phyloP scores from a whole-genome alignment of 2,329 filamentous ascomycete genomes.

The Bertia moriformis region DNA sequence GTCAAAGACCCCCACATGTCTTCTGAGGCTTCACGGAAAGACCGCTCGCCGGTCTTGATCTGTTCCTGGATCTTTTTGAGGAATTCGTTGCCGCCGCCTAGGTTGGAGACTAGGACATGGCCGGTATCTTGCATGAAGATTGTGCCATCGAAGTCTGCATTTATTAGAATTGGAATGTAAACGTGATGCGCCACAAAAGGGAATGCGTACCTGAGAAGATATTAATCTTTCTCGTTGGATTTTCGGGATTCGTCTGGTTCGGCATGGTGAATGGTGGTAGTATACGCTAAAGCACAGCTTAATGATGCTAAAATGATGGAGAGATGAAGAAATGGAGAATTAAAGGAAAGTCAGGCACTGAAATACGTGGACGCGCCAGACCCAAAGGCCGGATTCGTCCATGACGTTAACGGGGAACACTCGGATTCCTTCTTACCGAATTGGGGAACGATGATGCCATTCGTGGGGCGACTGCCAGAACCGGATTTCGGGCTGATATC shows the following conservation, averaged over 20 bases:
- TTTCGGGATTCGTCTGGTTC: not conserved
- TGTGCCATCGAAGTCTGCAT: conserved; percentile 53
- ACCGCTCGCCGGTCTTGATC: conserved; percentile 49
- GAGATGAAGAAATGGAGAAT: too few relatives aligned
- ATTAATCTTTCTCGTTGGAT: conserved; percentile 22
- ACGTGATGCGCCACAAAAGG: conserved; percentile 1
- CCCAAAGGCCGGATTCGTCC: too few relatives aligned
- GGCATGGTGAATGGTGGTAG: too few relatives aligned
- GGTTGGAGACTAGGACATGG: conserved; percentile 52
- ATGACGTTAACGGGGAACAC: too few relatives aligned
- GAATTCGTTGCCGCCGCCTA: conserved; percentile 43
- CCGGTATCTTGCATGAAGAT: conserved; percentile 62
- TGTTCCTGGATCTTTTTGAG: conserved; percentile 44
- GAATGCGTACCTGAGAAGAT: conserved; percentile 23
- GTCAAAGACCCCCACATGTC: conserved; percentile 58
- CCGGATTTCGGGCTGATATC: too few relatives aligned
- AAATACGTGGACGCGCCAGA: too few relatives aligned
- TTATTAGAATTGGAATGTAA: conserved; percentile 5
- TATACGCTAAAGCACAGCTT: too few relatives aligned
- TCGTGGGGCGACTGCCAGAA: too few relatives aligned
- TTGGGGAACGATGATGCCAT: too few relatives aligned
- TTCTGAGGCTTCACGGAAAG: conserved; percentile 56
- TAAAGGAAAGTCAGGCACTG: too few relatives aligned
- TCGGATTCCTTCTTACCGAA: too few relatives aligned
- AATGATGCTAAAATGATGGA: too few relatives aligned